Percentiles rank a stretch among this genome's conserved stretches.
Evolutionary conservation across 768 basidiomycete genomes (phyloP).

Genomic region (Naganishia onofrii): DNA sequence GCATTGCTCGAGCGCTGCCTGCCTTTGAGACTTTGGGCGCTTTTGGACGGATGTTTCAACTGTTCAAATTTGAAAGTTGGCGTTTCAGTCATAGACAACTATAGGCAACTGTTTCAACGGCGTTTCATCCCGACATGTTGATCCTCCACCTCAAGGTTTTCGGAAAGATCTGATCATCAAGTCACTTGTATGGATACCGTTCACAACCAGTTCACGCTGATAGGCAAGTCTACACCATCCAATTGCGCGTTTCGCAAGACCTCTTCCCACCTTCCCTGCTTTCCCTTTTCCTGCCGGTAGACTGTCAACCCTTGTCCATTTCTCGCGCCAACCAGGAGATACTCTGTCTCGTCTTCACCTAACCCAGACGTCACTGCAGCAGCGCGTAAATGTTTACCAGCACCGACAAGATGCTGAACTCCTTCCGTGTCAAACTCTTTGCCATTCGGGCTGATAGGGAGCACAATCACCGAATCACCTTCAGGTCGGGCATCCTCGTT

Average conservation of each 20-base stretch:
- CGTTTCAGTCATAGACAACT: conserved; percentile 6
- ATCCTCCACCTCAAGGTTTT: not conserved
- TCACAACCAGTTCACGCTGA: conserved; percentile 15
- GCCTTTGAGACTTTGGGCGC: conserved; percentile 3
- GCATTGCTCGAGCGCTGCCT: not conserved
- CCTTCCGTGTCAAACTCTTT: not conserved
- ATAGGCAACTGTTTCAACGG: not conserved
- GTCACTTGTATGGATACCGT: not conserved
- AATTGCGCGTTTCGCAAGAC: not conserved
- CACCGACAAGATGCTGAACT: conserved; percentile 9
- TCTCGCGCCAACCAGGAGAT: conserved; percentile 15
- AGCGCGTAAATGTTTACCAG: conserved; percentile 18
- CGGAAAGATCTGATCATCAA: not conserved
- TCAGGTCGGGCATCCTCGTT: not conserved
- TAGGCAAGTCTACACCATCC: conserved; percentile 10
- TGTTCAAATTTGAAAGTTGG: not conserved
- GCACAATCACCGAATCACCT: conserved; percentile 7
- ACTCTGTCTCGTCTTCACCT: not conserved
- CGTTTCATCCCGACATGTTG: not conserved
- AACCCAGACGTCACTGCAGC: conserved; percentile 1
- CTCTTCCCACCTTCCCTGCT: conserved; percentile 2
- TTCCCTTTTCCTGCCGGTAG: conserved; percentile 12
- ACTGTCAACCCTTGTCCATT: conserved; percentile 27
- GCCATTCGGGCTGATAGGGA: conserved; percentile 5
- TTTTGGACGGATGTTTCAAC: not conserved